Base-by-base conservation (phyloP, 768 basidiomycete species). In the Boletus reticuloceps region DNA sequence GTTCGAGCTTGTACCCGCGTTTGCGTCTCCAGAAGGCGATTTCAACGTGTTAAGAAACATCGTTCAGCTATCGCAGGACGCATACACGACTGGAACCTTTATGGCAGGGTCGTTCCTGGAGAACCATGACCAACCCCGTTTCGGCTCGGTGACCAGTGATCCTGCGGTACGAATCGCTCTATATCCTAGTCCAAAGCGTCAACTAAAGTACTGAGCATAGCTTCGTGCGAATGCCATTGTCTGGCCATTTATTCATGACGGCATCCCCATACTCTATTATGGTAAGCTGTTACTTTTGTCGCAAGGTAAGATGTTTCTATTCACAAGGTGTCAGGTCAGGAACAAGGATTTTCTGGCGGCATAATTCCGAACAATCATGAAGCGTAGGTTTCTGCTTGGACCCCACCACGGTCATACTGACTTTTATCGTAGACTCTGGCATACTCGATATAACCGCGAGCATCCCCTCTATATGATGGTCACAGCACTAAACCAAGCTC, bases 111-210 rank as follows among this genome's bases (percentile, higher is more conserved):
- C 77, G 7, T 82, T 82, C 69, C 67, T 82, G 41, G 81, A 82
- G 64, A 82, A 82, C 62, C 81, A 82, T 47, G 81, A 82, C 58
- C 74, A 81, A 50, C 76, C 81, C 11, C 75, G 81, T 17, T 79
- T 82, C 55, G 68, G 66, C 32, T 77, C 75, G 6, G 43, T 74
- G 40, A 76, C 76, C 16, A 65, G 67, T 31, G 81, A 82, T 59
- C 62, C 69, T 3, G 71, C 73, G 53, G 76, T 78, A 62, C 27
- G 75, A 67, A 17, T 8, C 16, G 7, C 12, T 37, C 29, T 22
- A 17, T 19, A 29, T 14, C 16, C 4, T 25, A n/a, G 6, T 37
- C 31, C 13, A 27, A 9, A n/a, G 6, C 20, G 22, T 17, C 9
- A 3, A 10, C 54, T 60, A n/a, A 66, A 7, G 19, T 36, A 8